Evolutionary conservation across 768 basidiomycete species (phyloP).

Genomic region (Hygrocybe punicea): DNA sequence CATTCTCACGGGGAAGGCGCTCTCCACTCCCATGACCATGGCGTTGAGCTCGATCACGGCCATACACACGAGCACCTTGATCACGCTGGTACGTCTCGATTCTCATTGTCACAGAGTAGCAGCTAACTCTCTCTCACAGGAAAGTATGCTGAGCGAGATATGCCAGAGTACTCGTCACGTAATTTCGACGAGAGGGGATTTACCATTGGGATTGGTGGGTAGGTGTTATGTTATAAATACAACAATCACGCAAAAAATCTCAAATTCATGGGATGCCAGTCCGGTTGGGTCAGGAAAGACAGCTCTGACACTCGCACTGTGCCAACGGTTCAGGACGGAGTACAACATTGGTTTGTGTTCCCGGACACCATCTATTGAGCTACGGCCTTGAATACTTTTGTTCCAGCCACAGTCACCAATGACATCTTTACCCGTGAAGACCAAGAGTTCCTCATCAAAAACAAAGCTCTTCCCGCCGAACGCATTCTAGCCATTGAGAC

Average conservation of each 20-base stretch:
- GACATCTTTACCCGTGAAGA: conserved; percentile 99
- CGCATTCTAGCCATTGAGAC: conserved; percentile 97
- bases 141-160: conserved; percentile 86
- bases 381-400: background rate
- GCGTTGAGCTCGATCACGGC: conserved; percentile 65
- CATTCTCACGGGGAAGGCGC: conserved; percentile 53
- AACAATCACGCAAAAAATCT: background rate
- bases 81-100: conserved; percentile 60
- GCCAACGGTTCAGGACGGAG: conserved; percentile 70
- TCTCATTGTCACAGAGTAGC: background rate
- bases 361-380: conserved; percentile 1
- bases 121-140: conserved; percentile 44
- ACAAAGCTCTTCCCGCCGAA: conserved; percentile 77
- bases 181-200: conserved; percentile 94
- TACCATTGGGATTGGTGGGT: conserved; percentile 98
- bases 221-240: too few species aligned
- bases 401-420: conserved; percentile 90
- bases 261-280: conserved; percentile 36
- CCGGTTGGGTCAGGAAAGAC: conserved; percentile 99
- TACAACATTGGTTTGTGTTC: conserved; percentile 81
- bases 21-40: conserved; percentile 51
- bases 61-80: conserved; percentile 94
- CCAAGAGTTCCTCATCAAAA: conserved; percentile 93
- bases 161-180: conserved; percentile 80
- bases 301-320: conserved; percentile 86